Evolutionary conservation across 73 alveolate species (phyloP).

Genomic region (Uronychia setigera): DNA sequence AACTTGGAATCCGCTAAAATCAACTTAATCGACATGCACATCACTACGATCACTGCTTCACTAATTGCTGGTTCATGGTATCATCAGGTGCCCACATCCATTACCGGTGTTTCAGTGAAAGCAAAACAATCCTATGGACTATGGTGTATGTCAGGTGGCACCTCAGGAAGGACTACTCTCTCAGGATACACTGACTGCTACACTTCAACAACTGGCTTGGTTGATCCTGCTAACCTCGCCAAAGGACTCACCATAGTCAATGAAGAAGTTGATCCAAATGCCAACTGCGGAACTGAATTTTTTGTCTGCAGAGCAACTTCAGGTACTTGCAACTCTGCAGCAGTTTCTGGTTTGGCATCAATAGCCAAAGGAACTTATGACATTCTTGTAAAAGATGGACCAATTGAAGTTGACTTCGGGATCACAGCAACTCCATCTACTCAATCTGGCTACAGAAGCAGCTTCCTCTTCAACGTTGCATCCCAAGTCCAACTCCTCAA

Average conservation of each 20-base stretch:
- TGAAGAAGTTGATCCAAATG: not conserved
- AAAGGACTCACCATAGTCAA: not conserved
- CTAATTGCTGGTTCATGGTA: not conserved
- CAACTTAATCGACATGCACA: not conserved
- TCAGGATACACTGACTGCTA: not conserved
- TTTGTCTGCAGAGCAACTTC: not conserved
- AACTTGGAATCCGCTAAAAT: not conserved
- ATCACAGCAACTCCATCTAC: not conserved
- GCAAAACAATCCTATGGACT: not conserved
- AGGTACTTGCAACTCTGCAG: not conserved
- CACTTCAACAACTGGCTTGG: not conserved
- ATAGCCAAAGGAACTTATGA: not conserved
- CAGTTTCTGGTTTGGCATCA: not conserved
- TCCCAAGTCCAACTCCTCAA: not conserved
- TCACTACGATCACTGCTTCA: not conserved
- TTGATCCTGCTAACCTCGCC: too few relatives aligned
- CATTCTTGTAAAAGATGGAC: conserved; percentile 5
- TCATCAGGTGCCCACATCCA: not conserved
- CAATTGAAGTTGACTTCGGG: conserved; percentile 3
- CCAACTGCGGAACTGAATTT: not conserved
- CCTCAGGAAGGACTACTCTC: not conserved
- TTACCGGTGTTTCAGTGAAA: not conserved
- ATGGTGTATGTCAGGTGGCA: not conserved
- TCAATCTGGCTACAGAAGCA: not conserved
- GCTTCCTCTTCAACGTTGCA: not conserved